Conservation (phyloP, 2,329 filamentous ascomycete genomes). For the Salinomyces thailandicus region DNA sequence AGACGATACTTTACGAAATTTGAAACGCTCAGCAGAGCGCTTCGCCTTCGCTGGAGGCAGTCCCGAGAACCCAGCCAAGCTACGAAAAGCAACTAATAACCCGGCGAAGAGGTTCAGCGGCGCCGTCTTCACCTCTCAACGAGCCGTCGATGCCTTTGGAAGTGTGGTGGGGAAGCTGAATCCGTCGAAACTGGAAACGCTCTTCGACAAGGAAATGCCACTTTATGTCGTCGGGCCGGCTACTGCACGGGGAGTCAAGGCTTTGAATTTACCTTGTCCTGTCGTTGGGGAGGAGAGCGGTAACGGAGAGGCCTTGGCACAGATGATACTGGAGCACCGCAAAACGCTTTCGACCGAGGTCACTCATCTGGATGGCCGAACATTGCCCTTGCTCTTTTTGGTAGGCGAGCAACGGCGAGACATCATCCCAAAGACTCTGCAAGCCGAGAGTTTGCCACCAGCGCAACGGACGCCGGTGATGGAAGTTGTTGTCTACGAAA, state of each 20-base stretch:
- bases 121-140: constrained; percentile 75
- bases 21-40: constrained; percentile 43
- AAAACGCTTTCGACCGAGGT: constrained; percentile 29
- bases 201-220: constrained; percentile 41
- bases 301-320: constrained; percentile 69
- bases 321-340: constrained; percentile 72
- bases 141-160: constrained; percentile 69
- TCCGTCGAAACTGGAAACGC: constrained; percentile 21
- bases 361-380: constrained; percentile 26
- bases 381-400: constrained; percentile 66
- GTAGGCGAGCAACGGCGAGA: constrained; percentile 85
- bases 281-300: constrained; percentile 75
- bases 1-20: constrained; percentile 44
- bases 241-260: constrained; percentile 60
- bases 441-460: constrained; percentile 42
- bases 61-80: constrained; percentile 17
- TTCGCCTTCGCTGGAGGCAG: constrained; percentile 29
- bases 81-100: constrained; percentile 23
- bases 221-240: constrained; percentile 76
- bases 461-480: constrained; percentile 54
- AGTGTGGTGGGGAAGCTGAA: constrained; percentile 47
- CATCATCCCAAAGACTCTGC: constrained; percentile 74
- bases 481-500: constrained; percentile 79
- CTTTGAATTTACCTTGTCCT: constrained; percentile 41
- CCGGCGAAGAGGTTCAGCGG: constrained; percentile 51